Evolutionary conservation across 192 early-diverging fungal genomes (phyloP).

Genomic region (Jimgerdemannia lactiflua): DNA sequence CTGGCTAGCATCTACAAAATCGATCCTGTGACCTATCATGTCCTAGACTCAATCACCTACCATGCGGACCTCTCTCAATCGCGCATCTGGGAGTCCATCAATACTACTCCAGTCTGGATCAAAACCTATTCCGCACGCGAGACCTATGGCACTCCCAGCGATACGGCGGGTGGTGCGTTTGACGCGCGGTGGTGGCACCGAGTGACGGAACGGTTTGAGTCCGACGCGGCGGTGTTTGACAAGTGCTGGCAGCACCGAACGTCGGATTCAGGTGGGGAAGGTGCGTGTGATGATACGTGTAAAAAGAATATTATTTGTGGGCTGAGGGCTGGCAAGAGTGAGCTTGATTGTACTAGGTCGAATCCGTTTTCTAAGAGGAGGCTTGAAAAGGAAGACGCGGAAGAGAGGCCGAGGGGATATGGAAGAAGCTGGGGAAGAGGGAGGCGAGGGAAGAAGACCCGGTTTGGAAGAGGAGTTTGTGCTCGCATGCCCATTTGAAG

Average conservation of each 20-base stretch:
- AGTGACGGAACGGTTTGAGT: conserved; percentile 42
- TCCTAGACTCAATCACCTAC: conserved; percentile 52
- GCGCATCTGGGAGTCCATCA: conserved; percentile 26
- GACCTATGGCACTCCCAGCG: conserved; percentile 33
- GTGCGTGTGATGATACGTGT: conserved; percentile 20
- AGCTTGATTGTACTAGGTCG: not conserved
- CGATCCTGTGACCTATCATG: conserved; percentile 47
- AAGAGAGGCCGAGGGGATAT: not conserved
- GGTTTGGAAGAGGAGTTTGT: not conserved
- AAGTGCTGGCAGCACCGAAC: conserved; percentile 37
- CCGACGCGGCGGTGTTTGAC: conserved; percentile 28
- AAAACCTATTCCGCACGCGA: conserved; percentile 48
- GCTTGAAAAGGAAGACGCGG: not conserved
- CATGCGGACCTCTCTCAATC: conserved; percentile 42
- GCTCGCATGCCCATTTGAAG: not conserved
- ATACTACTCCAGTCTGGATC: conserved; percentile 43
- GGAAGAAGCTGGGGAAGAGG: not conserved
- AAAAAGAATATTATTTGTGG: conserved; percentile 20
- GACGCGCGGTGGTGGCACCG: conserved; percentile 50
- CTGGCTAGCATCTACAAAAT: conserved; percentile 43
- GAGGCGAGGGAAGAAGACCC: not conserved
- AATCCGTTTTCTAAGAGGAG: not conserved
- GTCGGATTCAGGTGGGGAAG: conserved; percentile 24
- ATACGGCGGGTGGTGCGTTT: conserved; percentile 17
- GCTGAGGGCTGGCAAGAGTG: conserved; percentile 31